Percentiles rank a stretch among this genome's conserved stretches.
phyloP scores from a whole-genome alignment of 345 rosid genomes.

The Microthlaspi erraticum region DNA sequence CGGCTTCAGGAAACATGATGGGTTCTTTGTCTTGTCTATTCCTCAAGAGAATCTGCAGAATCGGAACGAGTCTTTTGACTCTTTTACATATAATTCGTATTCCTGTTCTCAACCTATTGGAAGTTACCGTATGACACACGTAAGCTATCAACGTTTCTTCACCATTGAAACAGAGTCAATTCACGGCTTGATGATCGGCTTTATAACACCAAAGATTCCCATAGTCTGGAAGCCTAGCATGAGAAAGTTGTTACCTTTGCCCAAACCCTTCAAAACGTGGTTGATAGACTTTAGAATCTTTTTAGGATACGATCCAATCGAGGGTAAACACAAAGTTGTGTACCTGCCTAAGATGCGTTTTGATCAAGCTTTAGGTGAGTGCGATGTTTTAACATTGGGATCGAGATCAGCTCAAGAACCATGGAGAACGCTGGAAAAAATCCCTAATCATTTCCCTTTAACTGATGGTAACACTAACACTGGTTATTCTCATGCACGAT shows the following conservation, averaged over 20 bases:
- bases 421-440: conserved; percentile 9
- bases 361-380: neutral
- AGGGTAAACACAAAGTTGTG: conserved; percentile 21
- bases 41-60: too few relatives aligned
- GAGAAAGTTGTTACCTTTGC: neutral
- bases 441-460: neutral
- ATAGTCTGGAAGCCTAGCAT: conserved; percentile 15
- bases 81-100: too few relatives aligned
- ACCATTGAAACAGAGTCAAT: neutral
- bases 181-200: conserved; percentile 21
- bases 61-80: too few relatives aligned
- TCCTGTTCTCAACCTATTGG: neutral
- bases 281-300: neutral
- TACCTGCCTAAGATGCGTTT: neutral
- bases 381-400: conserved; percentile 14
- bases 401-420: neutral
- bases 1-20: too few relatives aligned
- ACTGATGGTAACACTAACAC: too few relatives aligned
- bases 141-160: neutral
- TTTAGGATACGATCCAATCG: conserved; percentile 10
- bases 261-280: neutral
- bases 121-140: neutral
- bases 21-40: too few relatives aligned
- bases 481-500: neutral
- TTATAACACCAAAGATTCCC: neutral